A percentile compares a stretch with the other conserved stretches of the same genome.
These are phyloP conservation scores for Pulveroboletus sp. DNA, from an alignment of 768 basidiomycete genomes.

Conservation along the genomic window DNA sequence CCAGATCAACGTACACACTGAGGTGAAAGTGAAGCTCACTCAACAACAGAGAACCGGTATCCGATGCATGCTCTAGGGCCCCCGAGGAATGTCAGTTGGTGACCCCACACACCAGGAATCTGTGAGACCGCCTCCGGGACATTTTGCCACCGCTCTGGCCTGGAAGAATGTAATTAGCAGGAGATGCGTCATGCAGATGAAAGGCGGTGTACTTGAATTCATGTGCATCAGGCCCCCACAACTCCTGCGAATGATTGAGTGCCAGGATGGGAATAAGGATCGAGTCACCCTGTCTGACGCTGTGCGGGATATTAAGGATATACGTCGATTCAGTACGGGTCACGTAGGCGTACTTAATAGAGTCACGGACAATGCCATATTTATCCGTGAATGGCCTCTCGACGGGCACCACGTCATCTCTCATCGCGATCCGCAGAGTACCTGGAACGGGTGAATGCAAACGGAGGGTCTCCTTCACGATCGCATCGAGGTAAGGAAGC, in stretches of 20 bases:
- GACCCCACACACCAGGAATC: constrained; percentile 59
- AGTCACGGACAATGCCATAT: constrained; percentile 36
- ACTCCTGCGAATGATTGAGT: constrained; percentile 45
- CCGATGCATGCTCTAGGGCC: constrained; percentile 66
- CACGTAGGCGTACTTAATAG: constrained; percentile 31
- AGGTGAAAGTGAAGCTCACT: constrained; percentile 35
- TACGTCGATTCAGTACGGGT: not conserved
- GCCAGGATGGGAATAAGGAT: constrained; percentile 50
- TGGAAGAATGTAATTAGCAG: constrained; percentile 16
- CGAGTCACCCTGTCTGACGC: constrained; percentile 41
- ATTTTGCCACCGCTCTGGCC: constrained; percentile 61
- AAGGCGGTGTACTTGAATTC: constrained; percentile 49
- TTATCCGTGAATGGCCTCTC: constrained; percentile 40
- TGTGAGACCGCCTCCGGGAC: constrained; percentile 39
- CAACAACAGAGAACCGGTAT: constrained; percentile 58
- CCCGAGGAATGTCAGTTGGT: constrained; percentile 57
- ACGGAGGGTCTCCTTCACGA: constrained; percentile 58
- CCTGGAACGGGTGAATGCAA: constrained; percentile 43
- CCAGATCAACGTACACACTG: no score
- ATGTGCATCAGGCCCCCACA: constrained; percentile 61
- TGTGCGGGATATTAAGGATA: constrained; percentile 5
- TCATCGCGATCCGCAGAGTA: constrained; percentile 42
- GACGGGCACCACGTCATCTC: constrained; percentile 52
- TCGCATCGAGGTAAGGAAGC: constrained; percentile 63
- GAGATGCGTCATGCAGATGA: not conserved